phyloP scores from a whole-genome alignment of 768 basidiomycete genomes.

The Lanmaoa rubissima region DNA sequence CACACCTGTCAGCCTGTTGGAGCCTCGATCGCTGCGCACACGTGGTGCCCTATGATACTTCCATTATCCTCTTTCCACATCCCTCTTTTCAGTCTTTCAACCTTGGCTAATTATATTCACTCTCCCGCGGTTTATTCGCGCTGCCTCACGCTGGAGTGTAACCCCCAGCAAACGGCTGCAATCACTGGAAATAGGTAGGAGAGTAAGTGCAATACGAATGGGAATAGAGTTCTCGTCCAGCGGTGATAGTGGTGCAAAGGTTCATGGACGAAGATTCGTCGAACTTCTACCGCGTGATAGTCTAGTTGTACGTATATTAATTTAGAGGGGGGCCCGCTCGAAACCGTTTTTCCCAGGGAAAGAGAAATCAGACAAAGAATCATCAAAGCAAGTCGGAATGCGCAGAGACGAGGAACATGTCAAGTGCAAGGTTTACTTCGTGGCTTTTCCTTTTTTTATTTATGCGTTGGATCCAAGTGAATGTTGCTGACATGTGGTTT shows the following conservation, averaged over 20 bases:
- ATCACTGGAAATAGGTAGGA: conserved; percentile 13
- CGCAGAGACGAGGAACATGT: neutral
- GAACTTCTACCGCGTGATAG: conserved; percentile 21
- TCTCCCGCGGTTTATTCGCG: conserved; percentile 1
- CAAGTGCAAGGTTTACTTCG: neutral
- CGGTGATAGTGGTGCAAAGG: conserved; percentile 3
- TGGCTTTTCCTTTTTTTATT: neutral
- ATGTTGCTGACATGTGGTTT: neutral
- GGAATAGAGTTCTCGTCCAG: conserved; percentile 15
- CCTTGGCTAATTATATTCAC: conserved; percentile 10
- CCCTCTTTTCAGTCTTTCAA: neutral
- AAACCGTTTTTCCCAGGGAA: neutral
- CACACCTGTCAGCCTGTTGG: conserved; percentile 1
- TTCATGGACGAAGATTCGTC: neutral
- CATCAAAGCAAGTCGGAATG: neutral
- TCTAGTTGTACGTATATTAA: neutral
- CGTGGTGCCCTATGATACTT: neutral
- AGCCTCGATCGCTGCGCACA: conserved; percentile 4
- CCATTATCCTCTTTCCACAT: neutral
- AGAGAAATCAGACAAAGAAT: neutral
- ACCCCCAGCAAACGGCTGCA: conserved; percentile 1
- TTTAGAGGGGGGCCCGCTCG: neutral
- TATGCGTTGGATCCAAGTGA: neutral
- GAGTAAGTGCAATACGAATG: neutral
- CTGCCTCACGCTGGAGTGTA: neutral